Evolutionary conservation across 2,329 filamentous ascomycete genomes (phyloP).

Genomic region (Penicillium sp.): DNA sequence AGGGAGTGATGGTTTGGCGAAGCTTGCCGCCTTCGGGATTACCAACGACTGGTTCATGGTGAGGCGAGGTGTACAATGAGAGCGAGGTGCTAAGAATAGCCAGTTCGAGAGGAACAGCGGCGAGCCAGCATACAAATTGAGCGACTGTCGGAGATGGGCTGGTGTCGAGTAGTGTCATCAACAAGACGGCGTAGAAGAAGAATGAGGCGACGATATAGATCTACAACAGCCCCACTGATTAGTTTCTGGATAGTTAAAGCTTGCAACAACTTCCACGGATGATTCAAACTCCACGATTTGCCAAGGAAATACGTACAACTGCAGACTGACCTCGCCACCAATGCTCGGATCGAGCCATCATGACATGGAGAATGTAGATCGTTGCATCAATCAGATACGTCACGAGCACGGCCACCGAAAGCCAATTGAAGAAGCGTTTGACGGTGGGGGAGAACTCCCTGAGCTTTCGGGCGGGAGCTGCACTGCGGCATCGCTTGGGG

Average conservation of each 20-base stretch:
- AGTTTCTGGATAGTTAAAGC: background rate
- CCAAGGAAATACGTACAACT: conserved; percentile 59
- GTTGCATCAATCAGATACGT: conserved; percentile 75
- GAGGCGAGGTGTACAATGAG: conserved; percentile 66
- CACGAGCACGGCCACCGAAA: conserved; percentile 69
- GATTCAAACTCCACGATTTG: background rate
- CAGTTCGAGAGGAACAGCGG: conserved; percentile 72
- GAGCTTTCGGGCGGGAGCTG: conserved; percentile 50
- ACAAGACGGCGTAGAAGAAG: conserved; percentile 82
- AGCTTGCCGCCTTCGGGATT: conserved; percentile 48
- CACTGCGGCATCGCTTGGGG: conserved; percentile 62
- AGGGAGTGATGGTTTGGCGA: conserved; percentile 41
- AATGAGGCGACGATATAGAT: conserved; percentile 82
- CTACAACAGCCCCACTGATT: conserved; percentile 49
- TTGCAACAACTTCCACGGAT: background rate
- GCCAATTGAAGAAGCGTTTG: conserved; percentile 73
- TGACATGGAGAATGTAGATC: conserved; percentile 72
- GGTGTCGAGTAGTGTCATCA: conserved; percentile 84
- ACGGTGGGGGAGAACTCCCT: conserved; percentile 65
- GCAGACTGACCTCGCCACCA: conserved; percentile 84
- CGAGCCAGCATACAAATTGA: conserved; percentile 77
- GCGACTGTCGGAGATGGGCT: conserved; percentile 76
- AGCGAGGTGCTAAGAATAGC: conserved; percentile 70
- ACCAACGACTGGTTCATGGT: conserved; percentile 62
- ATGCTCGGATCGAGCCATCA: conserved; percentile 63